Base-by-base conservation (phyloP, 2,329 filamentous ascomycete species). In the Bipolaris sorokiniana region DNA sequence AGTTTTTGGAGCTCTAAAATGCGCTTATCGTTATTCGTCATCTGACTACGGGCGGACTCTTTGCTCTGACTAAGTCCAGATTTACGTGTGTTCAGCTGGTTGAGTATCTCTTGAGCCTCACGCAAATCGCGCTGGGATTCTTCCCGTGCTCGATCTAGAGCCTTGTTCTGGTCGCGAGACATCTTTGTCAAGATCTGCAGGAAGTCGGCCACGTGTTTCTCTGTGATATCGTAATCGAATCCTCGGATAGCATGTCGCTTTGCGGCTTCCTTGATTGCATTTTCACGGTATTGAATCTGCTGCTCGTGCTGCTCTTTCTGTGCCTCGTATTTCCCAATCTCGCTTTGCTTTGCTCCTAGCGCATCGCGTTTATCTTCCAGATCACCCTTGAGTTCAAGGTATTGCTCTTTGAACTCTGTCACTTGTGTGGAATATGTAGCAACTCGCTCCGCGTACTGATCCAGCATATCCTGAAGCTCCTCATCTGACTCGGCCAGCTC, bases 231-330 rank as follows among this genome's bases (percentile, higher is more conserved):
- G 18, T 88, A 86, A 61, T 97, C 92, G 69, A 90, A 97, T 0
- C 93, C 93, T 33, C 91, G 88, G 61, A 99, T 90, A 56, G 86
- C 88, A 75, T 97, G 90, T 23, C 82, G 83, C 44, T 86, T 83
- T 15, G 94, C 92, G 36, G 91, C 87, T 55, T 93, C 88, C 62
- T 88, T 91, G 53, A 97, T 87, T 74, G 96, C 84, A 9, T 84
- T 82, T 68, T 89, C 83, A 37, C 94, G 89, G 42, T 85, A 81
- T 65, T 86, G 81, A 3, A 97, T 74, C 63, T 97, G 90, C 3
- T 89, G 86, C 71, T 97, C 91, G 71, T 95, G 91, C 67, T 90
- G 91, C 60, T 91, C 89, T 78, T 94, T 92, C 71, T 97, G 89
- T 2, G 93, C 94, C 75, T 95, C 86, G 65, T 89, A 88, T 64